Evolutionary conservation across 129 eudicot genomes (phyloP).

Genomic region (Helianthus annuus): DNA sequence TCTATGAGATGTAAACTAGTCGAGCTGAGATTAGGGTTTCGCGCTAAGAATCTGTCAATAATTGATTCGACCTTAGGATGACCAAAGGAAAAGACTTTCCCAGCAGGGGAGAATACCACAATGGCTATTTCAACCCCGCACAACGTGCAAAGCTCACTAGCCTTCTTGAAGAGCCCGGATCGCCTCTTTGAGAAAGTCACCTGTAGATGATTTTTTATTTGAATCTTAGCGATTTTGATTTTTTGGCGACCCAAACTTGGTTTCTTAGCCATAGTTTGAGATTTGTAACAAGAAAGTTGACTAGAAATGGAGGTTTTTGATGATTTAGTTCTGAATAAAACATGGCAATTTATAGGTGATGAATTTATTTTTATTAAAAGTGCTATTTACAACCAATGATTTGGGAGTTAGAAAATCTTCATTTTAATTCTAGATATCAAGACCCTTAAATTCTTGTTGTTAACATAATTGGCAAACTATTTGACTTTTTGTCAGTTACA

Average conservation of each 20-base stretch:
- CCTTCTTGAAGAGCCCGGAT: slow-evolving; percentile 65
- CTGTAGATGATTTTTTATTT: slow-evolving; percentile 53
- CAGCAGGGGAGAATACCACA: slow-evolving; percentile 61
- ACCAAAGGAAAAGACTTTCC: slow-evolving; percentile 65
- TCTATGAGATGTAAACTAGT: slow-evolving; percentile 39
- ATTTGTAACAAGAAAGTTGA: slow-evolving; percentile 7
- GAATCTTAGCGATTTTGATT: slow-evolving; percentile 49
- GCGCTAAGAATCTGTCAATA: slow-evolving; percentile 41
- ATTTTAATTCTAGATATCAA: slow-evolving; percentile 25
- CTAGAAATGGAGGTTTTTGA: slow-evolving; percentile 22
- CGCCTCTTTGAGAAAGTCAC: slow-evolving; percentile 73
- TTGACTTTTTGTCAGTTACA: slow-evolving; percentile 24
- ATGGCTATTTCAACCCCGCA: slow-evolving; percentile 68
- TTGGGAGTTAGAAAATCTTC: slow-evolving; percentile 40
- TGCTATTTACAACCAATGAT: slow-evolving; percentile 14
- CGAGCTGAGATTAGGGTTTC: slow-evolving; percentile 28
- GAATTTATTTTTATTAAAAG: slow-evolving; percentile 8
- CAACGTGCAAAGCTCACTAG: slow-evolving; percentile 66
- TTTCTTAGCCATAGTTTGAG: slow-evolving; percentile 46
- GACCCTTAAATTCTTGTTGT: slow-evolving; percentile 20
- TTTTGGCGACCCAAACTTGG: slow-evolving; percentile 65
- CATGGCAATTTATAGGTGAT: slow-evolving; percentile 24
- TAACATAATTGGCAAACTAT: slow-evolving; percentile 26
- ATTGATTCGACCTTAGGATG: slow-evolving; percentile 60
- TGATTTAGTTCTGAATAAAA: slow-evolving; percentile 10